Conservation (phyloP, 2,329 filamentous ascomycete species). For the Coleophoma eucalyptorum region DNA sequence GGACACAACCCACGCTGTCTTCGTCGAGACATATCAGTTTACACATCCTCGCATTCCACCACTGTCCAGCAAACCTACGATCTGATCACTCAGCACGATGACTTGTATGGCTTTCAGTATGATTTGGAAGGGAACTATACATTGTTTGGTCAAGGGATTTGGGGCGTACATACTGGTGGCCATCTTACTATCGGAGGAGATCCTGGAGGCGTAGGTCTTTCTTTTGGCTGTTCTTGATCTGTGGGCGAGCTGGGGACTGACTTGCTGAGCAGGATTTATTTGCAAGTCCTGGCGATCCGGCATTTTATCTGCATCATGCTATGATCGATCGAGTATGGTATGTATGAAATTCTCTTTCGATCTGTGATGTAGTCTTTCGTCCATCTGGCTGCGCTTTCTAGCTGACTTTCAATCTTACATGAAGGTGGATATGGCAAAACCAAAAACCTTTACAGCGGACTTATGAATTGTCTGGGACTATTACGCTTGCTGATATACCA, state of each 20-base stretch:
- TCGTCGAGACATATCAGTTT: constrained; percentile 34
- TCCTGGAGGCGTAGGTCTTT: constrained; percentile 31
- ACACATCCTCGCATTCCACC: constrained; percentile 29
- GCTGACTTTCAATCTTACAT: neutral
- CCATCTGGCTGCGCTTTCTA: no score
- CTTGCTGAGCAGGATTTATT: constrained; percentile 28
- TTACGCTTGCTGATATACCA: constrained; percentile 34
- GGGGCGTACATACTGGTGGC: constrained; percentile 35
- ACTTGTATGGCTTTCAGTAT: constrained; percentile 39
- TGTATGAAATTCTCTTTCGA: neutral
- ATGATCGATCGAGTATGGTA: neutral
- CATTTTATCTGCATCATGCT: constrained; percentile 39
- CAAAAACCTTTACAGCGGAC: constrained; percentile 29
- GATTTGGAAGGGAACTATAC: constrained; percentile 35
- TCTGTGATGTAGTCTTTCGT: neutral
- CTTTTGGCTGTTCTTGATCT: no score
- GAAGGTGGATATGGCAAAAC: constrained; percentile 40
- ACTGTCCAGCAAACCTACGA: constrained; percentile 31
- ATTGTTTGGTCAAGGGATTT: constrained; percentile 10
- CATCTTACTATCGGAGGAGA: constrained; percentile 41
- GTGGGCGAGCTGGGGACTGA: no score
- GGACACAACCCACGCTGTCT: constrained; percentile 37
- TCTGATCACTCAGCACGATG: constrained; percentile 32
- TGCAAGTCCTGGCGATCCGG: constrained; percentile 38
- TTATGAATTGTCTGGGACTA: constrained; percentile 27